A percentile compares a stretch with the other conserved stretches of the same genome.
Evolutionary conservation across 2,329 filamentous ascomycete species (phyloP).

Genomic region (Pseudogymnoascus sp.): DNA sequence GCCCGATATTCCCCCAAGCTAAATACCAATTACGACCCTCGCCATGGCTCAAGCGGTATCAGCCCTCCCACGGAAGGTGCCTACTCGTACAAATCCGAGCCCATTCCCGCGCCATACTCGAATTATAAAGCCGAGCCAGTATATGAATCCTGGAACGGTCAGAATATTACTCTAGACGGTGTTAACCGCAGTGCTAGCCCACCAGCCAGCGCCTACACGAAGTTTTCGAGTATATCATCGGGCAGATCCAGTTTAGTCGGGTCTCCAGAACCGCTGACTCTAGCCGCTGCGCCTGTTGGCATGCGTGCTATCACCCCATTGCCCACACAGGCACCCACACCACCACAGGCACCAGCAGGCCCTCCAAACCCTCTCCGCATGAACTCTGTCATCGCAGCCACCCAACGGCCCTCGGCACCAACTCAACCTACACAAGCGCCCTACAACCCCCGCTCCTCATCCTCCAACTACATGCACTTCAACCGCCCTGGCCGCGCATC

Average conservation of each 20-base stretch:
- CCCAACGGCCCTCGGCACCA: background rate
- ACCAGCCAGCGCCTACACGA: background rate
- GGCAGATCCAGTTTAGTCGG: background rate
- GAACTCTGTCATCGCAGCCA: background rate
- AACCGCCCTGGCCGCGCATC: background rate
- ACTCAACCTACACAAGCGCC: background rate
- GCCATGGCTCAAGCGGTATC: constrained; percentile 22
- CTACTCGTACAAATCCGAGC: constrained; percentile 14
- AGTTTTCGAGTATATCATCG: constrained; percentile 2
- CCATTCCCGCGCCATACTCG: background rate
- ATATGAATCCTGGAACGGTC: background rate
- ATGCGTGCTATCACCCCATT: background rate
- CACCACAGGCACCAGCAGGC: background rate
- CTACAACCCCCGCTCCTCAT: background rate
- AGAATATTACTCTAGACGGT: background rate
- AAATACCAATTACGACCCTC: constrained; percentile 17
- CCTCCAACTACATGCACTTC: constrained; percentile 1
- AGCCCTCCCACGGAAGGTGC: constrained; percentile 19
- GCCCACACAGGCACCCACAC: background rate
- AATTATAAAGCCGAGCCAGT: background rate
- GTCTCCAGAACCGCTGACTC: background rate
- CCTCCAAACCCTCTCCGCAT: constrained; percentile 7
- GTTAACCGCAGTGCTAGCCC: background rate
- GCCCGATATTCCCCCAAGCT: constrained; percentile 8
- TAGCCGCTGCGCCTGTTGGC: background rate